Base-by-base conservation (phyloP, 495 filamentous ascomycete genomes). In the Lindgomyces ingoldianus region DNA sequence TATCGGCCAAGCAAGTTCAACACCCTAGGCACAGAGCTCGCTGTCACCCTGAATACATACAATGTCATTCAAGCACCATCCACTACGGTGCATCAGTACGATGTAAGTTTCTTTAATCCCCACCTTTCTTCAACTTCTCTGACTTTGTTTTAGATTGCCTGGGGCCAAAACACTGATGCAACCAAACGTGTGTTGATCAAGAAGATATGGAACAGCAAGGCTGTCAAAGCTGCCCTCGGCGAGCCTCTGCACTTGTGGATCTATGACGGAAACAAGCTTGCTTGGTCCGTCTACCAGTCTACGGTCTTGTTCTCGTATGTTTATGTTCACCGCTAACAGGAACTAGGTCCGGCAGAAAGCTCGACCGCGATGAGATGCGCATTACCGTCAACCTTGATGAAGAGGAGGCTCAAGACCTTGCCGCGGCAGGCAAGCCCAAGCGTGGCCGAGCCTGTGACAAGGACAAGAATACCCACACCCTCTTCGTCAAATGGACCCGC, bases 221-320 rank as follows among this genome's bases (percentile, higher is more conserved):
- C 74, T 0, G 77, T 91, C 19, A 81, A 88, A 72, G 54, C 70
- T 0, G 72, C 72, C 9, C 73, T 95, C 11, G 77, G 78, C 3
- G 62, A 67, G 46, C 64, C 57, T 4, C n/a, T 36, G 19, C 49
- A 75, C 25, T 76, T 75, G 1, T 89, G 86, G 75, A 81, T 98
- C 52, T 91, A 84, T 62, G 93, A 98, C 77, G 88, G 88, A 10
- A 84, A 83, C 67, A 87, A 86, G 72, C 75, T 96, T 16, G 89
- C 87, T 12, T 96, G 91, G 91, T 91, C 78, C 6, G 33, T 39
- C 33, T 14, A 39, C 33, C n/a, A 64, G 82, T 78, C 26, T 12
- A 25, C 0, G 14, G 39, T 56, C 26, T 33, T 50, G 25, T 8
- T 26, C 0, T 30, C 24, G 19, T 8, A 50, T 53, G n/a, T 6